Evolutionary conservation across 805 yeast genomes (phyloP), one percentile per base, ranked within the genome.

Genomic region (Cyberlindnera misumaiensis): DNA sequence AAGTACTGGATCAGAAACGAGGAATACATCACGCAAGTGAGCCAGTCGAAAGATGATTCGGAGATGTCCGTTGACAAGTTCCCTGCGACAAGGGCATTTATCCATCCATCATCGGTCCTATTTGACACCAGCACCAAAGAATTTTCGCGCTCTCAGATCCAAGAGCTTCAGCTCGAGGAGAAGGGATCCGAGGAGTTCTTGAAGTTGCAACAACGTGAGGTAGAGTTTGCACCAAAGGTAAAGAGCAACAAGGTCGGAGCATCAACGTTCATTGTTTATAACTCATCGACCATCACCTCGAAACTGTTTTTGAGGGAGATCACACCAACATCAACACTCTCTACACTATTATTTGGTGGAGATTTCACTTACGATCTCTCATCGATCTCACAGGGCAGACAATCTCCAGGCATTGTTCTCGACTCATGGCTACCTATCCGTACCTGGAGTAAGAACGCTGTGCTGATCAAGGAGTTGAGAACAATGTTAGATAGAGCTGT

Each of bases 391-490:
- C 57, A 69, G 0, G 64, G 72, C 1, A 69, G 64, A 30, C 70
- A 78, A 4, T 73, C 88, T 0, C 94, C 96, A 0, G 97, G 97
- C 16, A 74, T 93, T 27, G 77, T 87, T 8, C 63, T 90, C 39
- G 96, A 86, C 48, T 71, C 72, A n/a, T 89, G 97, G 97, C 61
- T 86, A 26, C 94, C 96, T 1, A 70, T 90, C 11, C 70, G 85
- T 44, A 86, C 96, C 1, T 90, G 97, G 97, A 83, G 95, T 46
- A 84, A 93, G 47, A 86, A 89, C 51, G 97, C 89, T 1, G 95
- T 90, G 2, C 63, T 90, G 34, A 71, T 89, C 24, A 83, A 84
- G 41, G 76, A 81, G 42, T 61, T 90, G 40, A 65, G 95, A 49
- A 53, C 61, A 10, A 56, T 86, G 34, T 59, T 90, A 25, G 95